phyloP scores from a whole-genome alignment of 306 rosid genomes.

The Corylus americana region DNA sequence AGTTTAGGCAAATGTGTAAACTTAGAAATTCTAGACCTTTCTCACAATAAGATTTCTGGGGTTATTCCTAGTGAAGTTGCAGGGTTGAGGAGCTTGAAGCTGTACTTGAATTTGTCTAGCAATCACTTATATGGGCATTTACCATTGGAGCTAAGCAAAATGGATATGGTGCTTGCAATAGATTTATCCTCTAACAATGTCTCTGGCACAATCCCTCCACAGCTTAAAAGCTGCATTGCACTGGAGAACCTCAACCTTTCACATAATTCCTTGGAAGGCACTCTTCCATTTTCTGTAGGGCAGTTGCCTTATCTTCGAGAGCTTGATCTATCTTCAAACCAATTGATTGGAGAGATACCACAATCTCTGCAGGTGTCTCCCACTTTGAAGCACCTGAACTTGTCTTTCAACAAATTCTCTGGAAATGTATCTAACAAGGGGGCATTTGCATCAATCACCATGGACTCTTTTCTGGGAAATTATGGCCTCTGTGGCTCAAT shows the following conservation, averaged over 20 bases:
- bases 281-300: constrained; percentile 69
- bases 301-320: constrained; percentile 59
- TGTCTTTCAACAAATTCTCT: constrained; percentile 78
- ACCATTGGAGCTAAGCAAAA: constrained; percentile 85
- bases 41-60: constrained; percentile 69
- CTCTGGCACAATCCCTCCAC: constrained; percentile 72
- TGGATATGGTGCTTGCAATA: constrained; percentile 89
- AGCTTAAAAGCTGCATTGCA: constrained; percentile 80
- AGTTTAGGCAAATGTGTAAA: constrained; percentile 80
- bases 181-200: constrained; percentile 80
- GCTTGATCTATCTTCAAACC: constrained; percentile 78
- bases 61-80: constrained; percentile 79
- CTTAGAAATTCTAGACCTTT: constrained; percentile 82
- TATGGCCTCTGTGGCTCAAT: constrained; percentile 64
- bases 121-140: constrained; percentile 61
- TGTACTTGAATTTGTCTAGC: constrained; percentile 76
- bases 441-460: constrained; percentile 58
- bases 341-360: constrained; percentile 63
- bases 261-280: constrained; percentile 60
- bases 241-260: constrained; percentile 78
- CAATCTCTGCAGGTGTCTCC: constrained; percentile 56
- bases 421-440: constrained; percentile 67
- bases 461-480: constrained; percentile 67
- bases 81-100: constrained; percentile 81
- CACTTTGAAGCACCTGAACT: constrained; percentile 62